A percentile compares a stretch with the other conserved stretches of the same genome.
These are phyloP conservation scores for Kluyveromyces wickerhamii DNA, from an alignment of 805 yeast species.

Conservation along the genomic window DNA sequence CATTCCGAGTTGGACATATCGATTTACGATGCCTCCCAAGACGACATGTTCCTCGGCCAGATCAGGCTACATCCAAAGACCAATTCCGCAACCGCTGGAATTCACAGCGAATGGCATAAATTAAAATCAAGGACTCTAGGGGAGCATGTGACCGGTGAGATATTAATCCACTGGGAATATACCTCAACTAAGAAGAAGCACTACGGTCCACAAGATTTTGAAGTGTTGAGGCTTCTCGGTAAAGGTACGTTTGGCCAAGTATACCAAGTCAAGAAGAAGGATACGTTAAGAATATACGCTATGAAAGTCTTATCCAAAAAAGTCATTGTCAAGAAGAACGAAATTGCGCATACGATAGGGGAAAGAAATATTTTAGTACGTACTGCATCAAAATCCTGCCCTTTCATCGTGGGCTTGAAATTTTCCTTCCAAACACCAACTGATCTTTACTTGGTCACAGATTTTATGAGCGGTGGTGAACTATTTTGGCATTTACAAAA, in stretches of 20 bases:
- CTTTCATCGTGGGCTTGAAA: slow-evolving; percentile 93
- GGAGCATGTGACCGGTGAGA: slow-evolving; percentile 70
- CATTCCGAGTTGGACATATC: slow-evolving; percentile 80
- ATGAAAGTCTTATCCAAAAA: slow-evolving; percentile 95
- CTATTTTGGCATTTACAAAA: slow-evolving; percentile 94
- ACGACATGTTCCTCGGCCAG: slow-evolving; percentile 83
- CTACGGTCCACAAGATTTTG: slow-evolving; percentile 92
- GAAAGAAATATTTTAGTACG: slow-evolving; percentile 92
- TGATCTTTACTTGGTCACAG: slow-evolving; percentile 89
- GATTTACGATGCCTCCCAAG: slow-evolving; percentile 78
- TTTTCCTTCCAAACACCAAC: slow-evolving; percentile 94
- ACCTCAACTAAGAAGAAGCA: slow-evolving; percentile 61
- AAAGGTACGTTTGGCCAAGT: slow-evolving; percentile 98
- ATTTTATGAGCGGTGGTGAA: slow-evolving; percentile 98
- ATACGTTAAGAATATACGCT: slow-evolving; percentile 86
- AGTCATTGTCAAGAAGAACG: slow-evolving; percentile 93
- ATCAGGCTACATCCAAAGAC: slow-evolving; percentile 61
- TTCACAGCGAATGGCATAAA: slow-evolving; percentile 65
- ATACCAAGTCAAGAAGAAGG: slow-evolving; percentile 87
- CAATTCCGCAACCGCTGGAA: slow-evolving; percentile 22
- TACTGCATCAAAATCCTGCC: slow-evolving; percentile 79
- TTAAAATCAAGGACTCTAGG: slow-evolving; percentile 68
- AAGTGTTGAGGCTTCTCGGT: slow-evolving; percentile 81
- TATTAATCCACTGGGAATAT: slow-evolving; percentile 68
- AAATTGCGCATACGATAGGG: slow-evolving; percentile 96